phyloP scores from a whole-genome alignment of 2,329 filamentous ascomycete genomes.

The Cercospora sp. region DNA sequence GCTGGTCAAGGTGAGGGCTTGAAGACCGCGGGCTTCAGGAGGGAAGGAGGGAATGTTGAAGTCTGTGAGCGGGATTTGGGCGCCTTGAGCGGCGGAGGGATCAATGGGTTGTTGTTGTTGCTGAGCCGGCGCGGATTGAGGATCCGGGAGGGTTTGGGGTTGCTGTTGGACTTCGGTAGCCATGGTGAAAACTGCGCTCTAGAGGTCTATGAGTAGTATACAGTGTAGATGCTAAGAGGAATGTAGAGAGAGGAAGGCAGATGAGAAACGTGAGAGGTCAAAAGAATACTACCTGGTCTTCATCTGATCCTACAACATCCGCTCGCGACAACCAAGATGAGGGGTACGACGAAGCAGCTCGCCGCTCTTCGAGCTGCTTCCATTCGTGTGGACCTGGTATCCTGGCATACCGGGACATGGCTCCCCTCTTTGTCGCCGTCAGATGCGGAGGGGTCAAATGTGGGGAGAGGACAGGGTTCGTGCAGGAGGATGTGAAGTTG shows the following conservation, averaged over 20 bases:
- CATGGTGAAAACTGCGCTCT: not conserved
- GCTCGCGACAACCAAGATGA: slow-evolving; percentile 5
- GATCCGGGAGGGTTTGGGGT: not conserved
- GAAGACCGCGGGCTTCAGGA: slow-evolving; percentile 45
- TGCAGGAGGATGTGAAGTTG: slow-evolving; percentile 7
- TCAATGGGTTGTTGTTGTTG: slow-evolving; percentile 6
- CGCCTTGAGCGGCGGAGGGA: slow-evolving; percentile 41
- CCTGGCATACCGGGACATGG: slow-evolving; percentile 4
- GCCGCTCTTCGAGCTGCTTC: slow-evolving; percentile 3
- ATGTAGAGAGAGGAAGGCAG: not conserved
- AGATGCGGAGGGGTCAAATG: slow-evolving; percentile 3
- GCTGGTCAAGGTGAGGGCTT: slow-evolving; percentile 50
- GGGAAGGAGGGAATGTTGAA: slow-evolving; percentile 51
- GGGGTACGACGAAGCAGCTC: slow-evolving; percentile 6
- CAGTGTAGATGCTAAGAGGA: not conserved
- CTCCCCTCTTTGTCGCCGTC: slow-evolving; percentile 6
- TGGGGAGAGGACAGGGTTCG: slow-evolving; percentile 9
- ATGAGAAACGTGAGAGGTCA: not conserved
- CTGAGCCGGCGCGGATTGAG: not conserved
- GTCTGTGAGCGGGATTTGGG: slow-evolving; percentile 49
- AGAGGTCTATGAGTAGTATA: not conserved
- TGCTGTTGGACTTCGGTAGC: slow-evolving; percentile 11
- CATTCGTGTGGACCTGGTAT: slow-evolving; percentile 1
- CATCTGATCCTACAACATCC: not conserved
- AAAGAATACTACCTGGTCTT: not conserved